Conservation (phyloP, 2,329 filamentous ascomycete genomes). For the Dactylellina drechsleri region DNA sequence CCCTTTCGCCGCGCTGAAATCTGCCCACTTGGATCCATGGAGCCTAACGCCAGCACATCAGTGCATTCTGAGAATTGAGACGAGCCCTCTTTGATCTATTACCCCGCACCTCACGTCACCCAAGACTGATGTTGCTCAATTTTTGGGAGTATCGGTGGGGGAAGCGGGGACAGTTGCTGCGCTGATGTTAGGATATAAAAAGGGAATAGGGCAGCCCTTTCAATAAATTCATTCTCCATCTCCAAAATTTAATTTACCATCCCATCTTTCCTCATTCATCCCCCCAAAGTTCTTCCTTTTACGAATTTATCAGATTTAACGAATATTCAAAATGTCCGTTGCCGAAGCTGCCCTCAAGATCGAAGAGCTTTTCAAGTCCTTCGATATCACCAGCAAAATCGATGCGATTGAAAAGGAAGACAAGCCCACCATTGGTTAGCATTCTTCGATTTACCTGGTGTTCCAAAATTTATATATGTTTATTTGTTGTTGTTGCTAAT, state of each 20-base stretch:
- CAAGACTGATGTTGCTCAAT: constrained; percentile 39
- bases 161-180: constrained; percentile 10
- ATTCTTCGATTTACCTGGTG: neutral
- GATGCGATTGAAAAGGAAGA: constrained; percentile 20
- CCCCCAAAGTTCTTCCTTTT: neutral
- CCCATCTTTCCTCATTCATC: constrained; percentile 5
- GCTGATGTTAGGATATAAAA: constrained; percentile 31
- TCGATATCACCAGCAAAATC: constrained; percentile 27
- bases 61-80: constrained; percentile 23
- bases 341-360: constrained; percentile 12
- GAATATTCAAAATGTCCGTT: constrained; percentile 23
- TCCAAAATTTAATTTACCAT: neutral
- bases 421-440: constrained; percentile 21
- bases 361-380: constrained; percentile 21
- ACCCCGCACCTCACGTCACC: constrained; percentile 52
- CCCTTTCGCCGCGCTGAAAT: neutral
- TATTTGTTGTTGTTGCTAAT: neutral
- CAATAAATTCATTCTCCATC: neutral
- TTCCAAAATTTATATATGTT: neutral
- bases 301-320: neutral
- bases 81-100: constrained; percentile 19
- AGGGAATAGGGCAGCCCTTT: neutral
- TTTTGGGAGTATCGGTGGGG: neutral
- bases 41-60: constrained; percentile 45
- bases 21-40: constrained; percentile 6